phyloP scores from a whole-genome alignment of 1,284 basidiomycete species.

The Kalmanozyma brasiliensis region DNA sequence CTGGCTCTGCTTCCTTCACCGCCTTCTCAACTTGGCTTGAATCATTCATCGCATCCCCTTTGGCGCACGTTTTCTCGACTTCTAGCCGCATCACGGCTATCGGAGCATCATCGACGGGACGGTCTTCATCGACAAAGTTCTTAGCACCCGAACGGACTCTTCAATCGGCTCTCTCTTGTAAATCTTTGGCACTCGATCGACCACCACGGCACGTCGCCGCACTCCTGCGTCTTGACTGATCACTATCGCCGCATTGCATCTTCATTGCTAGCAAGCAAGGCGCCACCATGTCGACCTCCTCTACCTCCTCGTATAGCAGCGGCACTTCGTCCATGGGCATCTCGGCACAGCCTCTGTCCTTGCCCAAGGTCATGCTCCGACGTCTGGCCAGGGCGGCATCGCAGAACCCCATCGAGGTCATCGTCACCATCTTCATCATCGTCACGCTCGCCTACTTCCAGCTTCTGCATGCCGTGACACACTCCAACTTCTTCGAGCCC shows the following conservation, averaged over 20 bases:
- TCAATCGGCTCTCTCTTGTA: constrained; percentile 1
- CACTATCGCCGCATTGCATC: constrained; percentile 1
- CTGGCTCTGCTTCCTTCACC: constrained; percentile 6
- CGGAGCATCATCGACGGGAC: no score
- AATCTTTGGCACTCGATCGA: constrained; percentile 1
- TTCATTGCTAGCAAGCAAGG: neutral
- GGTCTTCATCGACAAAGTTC: no score
- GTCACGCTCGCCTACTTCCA: constrained; percentile 92
- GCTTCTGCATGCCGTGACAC: constrained; percentile 83
- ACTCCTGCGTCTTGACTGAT: neutral
- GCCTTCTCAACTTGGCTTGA: constrained; percentile 25
- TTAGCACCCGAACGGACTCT: no score
- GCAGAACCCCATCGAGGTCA: constrained; percentile 77
- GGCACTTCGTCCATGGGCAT: constrained; percentile 41
- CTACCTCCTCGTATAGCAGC: constrained; percentile 40
- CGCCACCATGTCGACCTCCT: constrained; percentile 37
- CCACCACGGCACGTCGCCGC: neutral
- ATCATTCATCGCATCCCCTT: neutral
- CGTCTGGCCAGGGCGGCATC: constrained; percentile 47
- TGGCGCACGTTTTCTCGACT: neutral
- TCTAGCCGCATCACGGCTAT: constrained; percentile 3
- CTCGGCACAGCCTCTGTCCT: constrained; percentile 39
- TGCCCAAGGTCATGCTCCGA: constrained; percentile 51
- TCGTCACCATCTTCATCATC: constrained; percentile 85
- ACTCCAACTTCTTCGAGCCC: constrained; percentile 70